A percentile compares a stretch with the other conserved stretches of the same genome.
Evolutionary conservation across 352 stramenopile genomes (phyloP).

Genomic region (Globisporangium barbulae): DNA sequence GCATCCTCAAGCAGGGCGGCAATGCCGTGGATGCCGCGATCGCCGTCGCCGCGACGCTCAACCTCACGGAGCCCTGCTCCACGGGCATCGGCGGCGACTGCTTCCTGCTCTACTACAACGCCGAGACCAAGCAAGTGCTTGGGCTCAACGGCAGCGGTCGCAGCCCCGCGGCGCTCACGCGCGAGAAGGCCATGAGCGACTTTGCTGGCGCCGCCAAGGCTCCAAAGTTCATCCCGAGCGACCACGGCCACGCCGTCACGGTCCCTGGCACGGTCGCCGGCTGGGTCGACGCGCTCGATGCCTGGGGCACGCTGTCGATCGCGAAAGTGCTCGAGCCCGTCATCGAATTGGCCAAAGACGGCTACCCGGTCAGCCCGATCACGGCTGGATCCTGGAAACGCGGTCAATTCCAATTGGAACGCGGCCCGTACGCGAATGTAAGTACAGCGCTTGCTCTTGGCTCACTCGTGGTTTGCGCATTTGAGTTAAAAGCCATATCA

Average conservation of each 20-base stretch:
- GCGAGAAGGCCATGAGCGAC: conserved; percentile 59
- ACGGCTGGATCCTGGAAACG: conserved; percentile 85
- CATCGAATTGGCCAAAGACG: conserved; percentile 88
- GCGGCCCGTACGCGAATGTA: conserved; percentile 37
- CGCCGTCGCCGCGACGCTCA: conserved; percentile 49
- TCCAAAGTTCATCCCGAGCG: conserved; percentile 36
- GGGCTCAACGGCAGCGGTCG: conserved; percentile 93
- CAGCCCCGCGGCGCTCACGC: conserved; percentile 75
- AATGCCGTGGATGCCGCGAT: conserved; percentile 94
- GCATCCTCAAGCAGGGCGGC: conserved; percentile 86
- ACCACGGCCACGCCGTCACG: conserved; percentile 68
- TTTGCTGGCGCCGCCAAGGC: conserved; percentile 26
- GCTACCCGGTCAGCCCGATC: conserved; percentile 91
- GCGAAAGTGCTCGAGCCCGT: conserved; percentile 87
- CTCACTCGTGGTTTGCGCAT: too few relatives aligned
- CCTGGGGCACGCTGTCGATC: conserved; percentile 84
- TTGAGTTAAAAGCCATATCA: too few relatives aligned
- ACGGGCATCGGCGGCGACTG: conserved; percentile 91
- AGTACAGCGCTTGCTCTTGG: not conserved
- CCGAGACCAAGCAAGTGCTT: conserved; percentile 71
- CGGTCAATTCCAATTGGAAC: conserved; percentile 64
- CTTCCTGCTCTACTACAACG: conserved; percentile 96
- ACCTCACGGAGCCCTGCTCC: conserved; percentile 70
- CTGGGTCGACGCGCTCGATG: conserved; percentile 89
- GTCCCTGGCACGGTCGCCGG: conserved; percentile 91